Base-by-base conservation (phyloP, 2,329 filamentous ascomycete genomes). In the Talaromyces sp. region DNA sequence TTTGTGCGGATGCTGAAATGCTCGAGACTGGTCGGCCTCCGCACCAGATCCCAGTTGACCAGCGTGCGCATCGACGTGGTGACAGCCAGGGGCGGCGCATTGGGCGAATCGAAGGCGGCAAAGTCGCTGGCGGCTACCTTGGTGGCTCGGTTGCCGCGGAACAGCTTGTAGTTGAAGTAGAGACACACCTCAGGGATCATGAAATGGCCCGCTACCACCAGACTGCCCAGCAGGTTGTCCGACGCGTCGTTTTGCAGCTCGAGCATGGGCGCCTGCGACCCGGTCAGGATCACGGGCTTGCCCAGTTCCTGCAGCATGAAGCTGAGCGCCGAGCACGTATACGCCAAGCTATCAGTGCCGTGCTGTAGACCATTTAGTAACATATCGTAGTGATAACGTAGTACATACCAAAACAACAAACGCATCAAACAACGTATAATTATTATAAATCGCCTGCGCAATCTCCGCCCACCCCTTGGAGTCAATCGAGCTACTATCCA, bases 221-320 rank as follows among this genome's bases (percentile, higher is more conserved):
- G 82, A 1, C 91, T 92, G 21, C 90, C 90, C 5, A 96, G 83
- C 12, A 97, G 83, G 69, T 96, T 97, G 77, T 95, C 92, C 41
- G 92, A 89, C 10, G 92, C 92, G 73, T 97, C 92, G 56, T 89
- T 94, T 75, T 96, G 92, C 27, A 96, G 84, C 62, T 92, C 88
- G 67, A 94, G 89, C 83, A 97, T 96, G 53, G 91, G 91, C 0
- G 92, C 89, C 71, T 91, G 88, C 2, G 87, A 89, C 1, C 88
- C 88, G 3, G 92, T 97, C 54, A 97, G 80, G 58, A 97, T 88
- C 32, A 96, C 90, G 1, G 92, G 91, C 78, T 96, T 97, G 56
- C 91, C 92, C 14, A 97, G 81, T 70, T 95, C 91, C 69, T 89
- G 85, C 72, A 96, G 85, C 90, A 96, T 96, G 78, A 96, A 97